Percentiles rank a stretch among this genome's conserved stretches.
These are phyloP conservation scores for Termitomyces sp. DNA, from an alignment of 768 basidiomycete species.

Conservation along the genomic window DNA sequence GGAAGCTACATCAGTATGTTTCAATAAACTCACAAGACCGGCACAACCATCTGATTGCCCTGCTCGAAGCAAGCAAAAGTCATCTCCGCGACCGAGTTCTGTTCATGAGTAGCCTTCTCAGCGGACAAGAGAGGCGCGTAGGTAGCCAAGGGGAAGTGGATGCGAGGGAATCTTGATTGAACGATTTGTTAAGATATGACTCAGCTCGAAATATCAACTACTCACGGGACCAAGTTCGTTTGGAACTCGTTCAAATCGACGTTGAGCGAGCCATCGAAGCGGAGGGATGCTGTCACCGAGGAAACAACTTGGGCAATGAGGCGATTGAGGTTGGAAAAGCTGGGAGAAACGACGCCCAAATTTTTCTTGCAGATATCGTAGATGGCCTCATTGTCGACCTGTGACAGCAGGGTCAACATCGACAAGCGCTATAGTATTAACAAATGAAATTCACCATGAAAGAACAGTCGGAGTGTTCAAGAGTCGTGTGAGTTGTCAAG, in stretches of 20 bases:
- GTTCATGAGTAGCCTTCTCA: constrained; percentile 94
- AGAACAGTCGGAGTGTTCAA: constrained; percentile 99
- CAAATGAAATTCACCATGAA: constrained; percentile 75
- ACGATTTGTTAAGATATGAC: not conserved
- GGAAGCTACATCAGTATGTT: not conserved
- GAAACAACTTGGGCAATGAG: constrained; percentile 99
- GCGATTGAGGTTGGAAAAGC: constrained; percentile 92
- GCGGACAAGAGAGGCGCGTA: constrained; percentile 94
- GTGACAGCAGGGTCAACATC: constrained; percentile 6
- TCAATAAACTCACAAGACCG: not conserved
- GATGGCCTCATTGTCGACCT: constrained; percentile 99
- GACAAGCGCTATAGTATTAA: not conserved
- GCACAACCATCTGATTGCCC: constrained; percentile 86
- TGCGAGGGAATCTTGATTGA: constrained; percentile 80
- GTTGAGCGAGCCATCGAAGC: constrained; percentile 96
- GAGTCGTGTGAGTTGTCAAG: constrained; percentile 96
- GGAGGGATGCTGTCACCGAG: constrained; percentile 93
- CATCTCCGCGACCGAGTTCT: constrained; percentile 98
- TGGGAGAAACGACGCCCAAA: constrained; percentile 78
- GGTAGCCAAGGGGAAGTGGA: constrained; percentile 97
- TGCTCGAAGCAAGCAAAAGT: constrained; percentile 97
- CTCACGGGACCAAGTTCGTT: constrained; percentile 96
- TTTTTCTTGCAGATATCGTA: constrained; percentile 99
- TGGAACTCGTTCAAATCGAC: constrained; percentile 99
- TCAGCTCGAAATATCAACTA: constrained; percentile 14